phyloP scores from a whole-genome alignment of 2,329 filamentous ascomycete species.

The Pyricularia grisea region DNA sequence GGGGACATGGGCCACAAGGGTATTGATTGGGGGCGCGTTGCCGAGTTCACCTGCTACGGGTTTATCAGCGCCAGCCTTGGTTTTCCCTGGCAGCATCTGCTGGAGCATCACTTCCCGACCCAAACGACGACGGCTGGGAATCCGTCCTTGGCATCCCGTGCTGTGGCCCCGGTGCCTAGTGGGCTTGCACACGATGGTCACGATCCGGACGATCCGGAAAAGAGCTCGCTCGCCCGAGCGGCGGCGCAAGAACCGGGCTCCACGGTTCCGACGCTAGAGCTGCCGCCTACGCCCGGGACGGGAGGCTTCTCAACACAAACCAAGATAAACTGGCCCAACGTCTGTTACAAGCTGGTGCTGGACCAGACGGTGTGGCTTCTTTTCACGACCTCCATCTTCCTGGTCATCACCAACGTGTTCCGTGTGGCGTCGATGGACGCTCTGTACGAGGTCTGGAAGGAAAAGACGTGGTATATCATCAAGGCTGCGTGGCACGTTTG shows the following conservation, averaged over 20 bases:
- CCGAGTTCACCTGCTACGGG: conserved; percentile 16
- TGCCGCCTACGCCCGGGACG: conserved; percentile 2
- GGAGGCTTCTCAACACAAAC: background rate
- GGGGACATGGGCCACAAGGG: background rate
- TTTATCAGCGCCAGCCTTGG: conserved; percentile 16
- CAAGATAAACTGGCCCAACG: conserved; percentile 13
- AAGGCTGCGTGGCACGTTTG: conserved; percentile 15
- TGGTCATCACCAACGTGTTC: conserved; percentile 15
- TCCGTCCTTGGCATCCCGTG: background rate
- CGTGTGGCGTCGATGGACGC: conserved; percentile 10
- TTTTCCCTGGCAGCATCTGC: conserved; percentile 15
- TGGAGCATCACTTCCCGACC: conserved; percentile 15
- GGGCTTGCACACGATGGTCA: conserved; percentile 1
- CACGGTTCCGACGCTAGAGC: background rate
- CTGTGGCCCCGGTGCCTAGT: background rate
- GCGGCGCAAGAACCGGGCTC: background rate
- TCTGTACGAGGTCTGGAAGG: conserved; percentile 10
- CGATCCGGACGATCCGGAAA: conserved; percentile 5
- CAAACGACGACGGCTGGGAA: conserved; percentile 1
- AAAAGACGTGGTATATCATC: conserved; percentile 13
- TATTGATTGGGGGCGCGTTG: conserved; percentile 13
- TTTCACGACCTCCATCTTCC: conserved; percentile 12
- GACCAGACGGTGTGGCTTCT: conserved; percentile 16
- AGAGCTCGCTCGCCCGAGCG: background rate
- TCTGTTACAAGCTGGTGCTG: conserved; percentile 13